Evolutionary conservation across 768 basidiomycete genomes (phyloP).

Genomic region (Hypsizygus marmoreus): DNA sequence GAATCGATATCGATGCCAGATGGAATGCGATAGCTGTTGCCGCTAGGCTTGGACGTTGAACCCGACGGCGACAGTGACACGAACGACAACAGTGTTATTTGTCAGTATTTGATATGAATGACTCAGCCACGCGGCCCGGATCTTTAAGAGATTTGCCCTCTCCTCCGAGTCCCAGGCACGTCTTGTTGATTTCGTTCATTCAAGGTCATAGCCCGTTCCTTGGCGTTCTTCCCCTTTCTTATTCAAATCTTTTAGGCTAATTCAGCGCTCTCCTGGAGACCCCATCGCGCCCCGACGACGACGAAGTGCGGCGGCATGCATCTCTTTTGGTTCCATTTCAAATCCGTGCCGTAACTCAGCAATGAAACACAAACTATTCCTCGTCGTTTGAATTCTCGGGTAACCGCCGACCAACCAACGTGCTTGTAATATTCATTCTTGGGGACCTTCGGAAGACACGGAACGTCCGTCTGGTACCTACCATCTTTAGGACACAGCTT

Average conservation of each 20-base stretch:
- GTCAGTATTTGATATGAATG: constrained; percentile 11
- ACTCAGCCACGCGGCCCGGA: too few species aligned
- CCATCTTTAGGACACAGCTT: too few species aligned
- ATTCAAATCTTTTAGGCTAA: neutral
- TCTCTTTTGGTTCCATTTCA: neutral
- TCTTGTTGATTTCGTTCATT: neutral
- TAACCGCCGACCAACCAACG: too few species aligned
- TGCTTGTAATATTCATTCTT: too few species aligned
- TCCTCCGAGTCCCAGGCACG: neutral
- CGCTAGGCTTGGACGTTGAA: too few species aligned
- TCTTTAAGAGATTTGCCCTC: too few species aligned
- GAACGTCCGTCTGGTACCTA: too few species aligned
- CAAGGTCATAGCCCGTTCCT: neutral
- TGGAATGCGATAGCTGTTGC: neutral
- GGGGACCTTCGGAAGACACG: too few species aligned
- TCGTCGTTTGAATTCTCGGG: too few species aligned
- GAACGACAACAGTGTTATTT: constrained; percentile 6
- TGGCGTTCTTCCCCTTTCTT: constrained; percentile 1
- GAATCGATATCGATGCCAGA: neutral
- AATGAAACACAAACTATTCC: too few species aligned
- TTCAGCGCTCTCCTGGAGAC: too few species aligned
- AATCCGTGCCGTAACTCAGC: constrained; percentile 8
- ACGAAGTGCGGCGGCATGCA: constrained; percentile 3
- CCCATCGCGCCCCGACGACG: too few species aligned
- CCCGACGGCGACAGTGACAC: neutral